These are phyloP conservation scores for Aquilaria yunnanensis DNA, from an alignment of 345 rosid genomes.

Conservation along the genomic window DNA sequence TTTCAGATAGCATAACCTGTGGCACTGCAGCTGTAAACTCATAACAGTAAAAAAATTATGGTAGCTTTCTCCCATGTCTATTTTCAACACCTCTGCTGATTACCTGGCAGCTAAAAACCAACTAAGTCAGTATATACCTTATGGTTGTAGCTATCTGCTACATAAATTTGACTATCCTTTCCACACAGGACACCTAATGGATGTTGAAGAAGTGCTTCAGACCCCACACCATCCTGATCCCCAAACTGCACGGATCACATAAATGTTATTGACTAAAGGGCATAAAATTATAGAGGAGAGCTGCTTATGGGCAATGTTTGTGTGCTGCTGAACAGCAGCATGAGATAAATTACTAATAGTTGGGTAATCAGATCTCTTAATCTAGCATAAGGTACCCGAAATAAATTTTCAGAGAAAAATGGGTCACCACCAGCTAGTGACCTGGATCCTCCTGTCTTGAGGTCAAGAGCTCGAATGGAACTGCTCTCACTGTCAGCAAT, in stretches of 20 bases:
- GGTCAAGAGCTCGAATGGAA: conserved; percentile 81
- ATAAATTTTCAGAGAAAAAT: conserved; percentile 72
- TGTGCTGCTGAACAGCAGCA: not conserved
- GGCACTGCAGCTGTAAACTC: too few relatives aligned
- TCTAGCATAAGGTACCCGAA: conserved; percentile 41
- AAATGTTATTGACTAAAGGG: not conserved
- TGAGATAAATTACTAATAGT: conserved; percentile 1
- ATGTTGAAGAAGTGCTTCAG: conserved; percentile 92
- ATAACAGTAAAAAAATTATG: too few relatives aligned
- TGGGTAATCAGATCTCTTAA: not conserved
- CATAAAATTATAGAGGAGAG: not conserved
- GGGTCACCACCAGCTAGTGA: conserved; percentile 89
- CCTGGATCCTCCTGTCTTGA: conserved; percentile 84
- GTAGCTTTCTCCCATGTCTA: too few relatives aligned
- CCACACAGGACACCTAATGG: conserved; percentile 81
- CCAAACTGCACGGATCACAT: conserved; percentile 58
- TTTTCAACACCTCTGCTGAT: too few relatives aligned
- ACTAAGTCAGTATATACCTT: conserved; percentile 37
- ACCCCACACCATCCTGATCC: conserved; percentile 81
- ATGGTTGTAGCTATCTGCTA: conserved; percentile 94
- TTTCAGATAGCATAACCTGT: too few relatives aligned
- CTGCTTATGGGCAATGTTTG: not conserved
- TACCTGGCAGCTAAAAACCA: too few relatives aligned
- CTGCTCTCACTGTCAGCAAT: conserved; percentile 97
- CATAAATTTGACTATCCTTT: conserved; percentile 62